Evolutionary conservation across 73 alveolate species (phyloP).

Genomic region (Paramecium sexaurelia): DNA sequence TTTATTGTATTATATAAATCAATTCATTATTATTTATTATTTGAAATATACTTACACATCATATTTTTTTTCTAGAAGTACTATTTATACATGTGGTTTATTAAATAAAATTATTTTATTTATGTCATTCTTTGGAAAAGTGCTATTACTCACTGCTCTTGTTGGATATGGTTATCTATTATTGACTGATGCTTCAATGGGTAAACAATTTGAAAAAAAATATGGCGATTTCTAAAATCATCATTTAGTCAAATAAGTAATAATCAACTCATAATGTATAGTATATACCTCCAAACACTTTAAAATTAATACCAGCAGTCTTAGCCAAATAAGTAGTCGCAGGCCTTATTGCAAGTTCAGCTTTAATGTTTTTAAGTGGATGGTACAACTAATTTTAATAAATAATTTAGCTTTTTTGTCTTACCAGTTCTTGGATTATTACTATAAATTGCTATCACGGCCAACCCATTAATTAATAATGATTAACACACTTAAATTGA

Average conservation of each 20-base stretch:
- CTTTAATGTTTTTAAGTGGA: slow-evolving; percentile 2
- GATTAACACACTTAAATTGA: neutral
- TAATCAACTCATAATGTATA: neutral
- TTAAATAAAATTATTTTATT: neutral
- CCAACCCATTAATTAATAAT: neutral
- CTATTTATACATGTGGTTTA: neutral
- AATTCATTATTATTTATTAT: neutral
- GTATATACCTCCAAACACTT: neutral
- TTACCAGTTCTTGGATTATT: slow-evolving; percentile 28
- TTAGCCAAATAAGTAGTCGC: neutral
- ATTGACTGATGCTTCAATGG: neutral
- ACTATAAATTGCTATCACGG: neutral
- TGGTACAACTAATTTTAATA: neutral
- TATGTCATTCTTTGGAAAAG: slow-evolving; percentile 37
- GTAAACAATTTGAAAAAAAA: neutral
- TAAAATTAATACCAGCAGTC: neutral
- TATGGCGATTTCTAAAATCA: neutral
- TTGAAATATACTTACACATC: neutral
- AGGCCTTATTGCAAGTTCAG: slow-evolving; percentile 35
- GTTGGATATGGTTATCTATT: neutral
- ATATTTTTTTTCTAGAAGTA: neutral
- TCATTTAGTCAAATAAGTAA: neutral
- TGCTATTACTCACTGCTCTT: neutral
- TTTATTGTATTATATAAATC: neutral
- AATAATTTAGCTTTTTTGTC: neutral